Conservation (phyloP, 2,329 filamentous ascomycete species). For the Chaetomium globosum region DNA sequence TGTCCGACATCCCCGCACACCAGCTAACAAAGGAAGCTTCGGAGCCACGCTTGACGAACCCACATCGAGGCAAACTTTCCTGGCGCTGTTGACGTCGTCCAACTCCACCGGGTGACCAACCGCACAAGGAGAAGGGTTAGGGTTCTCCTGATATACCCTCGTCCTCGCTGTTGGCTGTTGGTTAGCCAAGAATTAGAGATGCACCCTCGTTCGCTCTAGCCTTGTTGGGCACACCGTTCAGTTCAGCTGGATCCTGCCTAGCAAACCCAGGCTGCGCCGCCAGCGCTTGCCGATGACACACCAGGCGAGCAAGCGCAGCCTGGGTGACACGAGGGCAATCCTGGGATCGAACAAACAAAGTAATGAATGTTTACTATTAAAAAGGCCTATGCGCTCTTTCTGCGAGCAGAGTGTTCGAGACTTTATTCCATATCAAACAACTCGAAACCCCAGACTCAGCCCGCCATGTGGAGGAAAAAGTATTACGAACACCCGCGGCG, state of each 20-base stretch:
- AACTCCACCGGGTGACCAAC: slow-evolving; percentile 6
- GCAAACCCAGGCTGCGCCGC: neutral
- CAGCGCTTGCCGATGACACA: slow-evolving; percentile 7
- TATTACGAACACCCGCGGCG: slow-evolving; percentile 22
- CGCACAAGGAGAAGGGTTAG: slow-evolving; percentile 5
- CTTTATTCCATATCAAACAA: neutral
- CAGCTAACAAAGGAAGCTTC: slow-evolving; percentile 6
- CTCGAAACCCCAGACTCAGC: neutral
- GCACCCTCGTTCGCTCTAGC: neutral
- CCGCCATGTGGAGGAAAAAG: slow-evolving; percentile 25
- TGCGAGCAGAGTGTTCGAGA: neutral
- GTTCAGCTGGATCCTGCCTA: neutral
- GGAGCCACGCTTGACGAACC: neutral
- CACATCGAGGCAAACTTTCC: neutral
- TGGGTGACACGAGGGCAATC: neutral
- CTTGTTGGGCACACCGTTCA: slow-evolving; percentile 15
- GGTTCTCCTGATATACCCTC: neutral
- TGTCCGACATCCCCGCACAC: slow-evolving; percentile 4
- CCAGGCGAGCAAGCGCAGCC: neutral
- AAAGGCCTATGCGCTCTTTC: neutral
- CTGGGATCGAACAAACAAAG: neutral
- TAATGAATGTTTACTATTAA: neutral
- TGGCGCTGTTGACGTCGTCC: slow-evolving; percentile 13
- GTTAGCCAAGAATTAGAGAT: neutral
- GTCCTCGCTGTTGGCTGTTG: no score